Evolutionary conservation across 306 rosid genomes (phyloP), one percentile per base, ranked within the genome.

Genomic region (Cicer pinnatifidum): DNA sequence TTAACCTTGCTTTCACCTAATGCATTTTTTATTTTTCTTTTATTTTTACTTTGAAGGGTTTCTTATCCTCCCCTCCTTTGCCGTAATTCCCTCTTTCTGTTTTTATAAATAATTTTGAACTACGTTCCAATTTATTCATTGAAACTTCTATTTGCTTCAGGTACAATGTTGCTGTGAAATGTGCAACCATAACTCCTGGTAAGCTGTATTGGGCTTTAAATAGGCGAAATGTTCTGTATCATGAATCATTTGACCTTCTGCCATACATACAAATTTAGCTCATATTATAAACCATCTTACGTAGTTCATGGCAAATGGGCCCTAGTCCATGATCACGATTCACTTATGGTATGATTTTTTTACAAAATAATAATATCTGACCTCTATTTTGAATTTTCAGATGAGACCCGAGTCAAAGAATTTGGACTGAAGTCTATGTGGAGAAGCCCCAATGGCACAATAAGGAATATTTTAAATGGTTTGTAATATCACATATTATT

Each of bases 401-500:
- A 94, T 82, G 99, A 91, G 85, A 85, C 88, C 62, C 91, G 99
- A 79, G 87, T 94, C 75, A 91, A 89, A 83, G 97, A 94, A 76
- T 94, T 94, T 79, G 95, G 97, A 83, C 80, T 94, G 69, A 94
- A 94, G 86, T 75, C 95, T 71, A 94, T 91, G 97, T 94, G 99
- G 99, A 89, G 97, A 85, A 94, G 99, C 78, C 99, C 99, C 78
- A 91, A 94, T 67, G 99, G 97, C 80, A 91, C 99, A 71, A 94
- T 94, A 57, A 83, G 97, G 80, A 94, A 94, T 81, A 88, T 94
- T 77, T 89, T 94, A 76, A 75, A 94, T 33, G 99, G 99, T 93
- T 72, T 75, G 90, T 85, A 40, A 76, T 7, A 15, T 56, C 17
- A 11, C 67, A 51, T 69, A 9, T 38, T 44, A 12, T 28, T 80